Conservation (phyloP, 257 asterid genomes). For the Solanum commersonii region DNA sequence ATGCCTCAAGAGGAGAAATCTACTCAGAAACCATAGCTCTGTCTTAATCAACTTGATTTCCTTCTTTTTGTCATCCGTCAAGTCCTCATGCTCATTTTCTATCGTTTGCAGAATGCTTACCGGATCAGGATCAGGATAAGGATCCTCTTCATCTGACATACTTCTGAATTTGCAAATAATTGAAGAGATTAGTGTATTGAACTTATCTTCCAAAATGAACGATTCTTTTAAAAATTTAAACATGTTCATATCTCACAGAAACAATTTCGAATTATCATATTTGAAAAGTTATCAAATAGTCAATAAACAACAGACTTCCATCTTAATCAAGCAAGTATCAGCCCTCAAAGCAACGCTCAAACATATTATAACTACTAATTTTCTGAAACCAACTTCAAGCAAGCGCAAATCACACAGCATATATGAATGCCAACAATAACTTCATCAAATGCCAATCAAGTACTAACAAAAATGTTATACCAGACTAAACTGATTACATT, state of each 20-base stretch:
- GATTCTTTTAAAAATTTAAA: background rate
- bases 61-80: background rate
- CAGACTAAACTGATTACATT: background rate
- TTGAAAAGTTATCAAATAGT: background rate
- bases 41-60: background rate
- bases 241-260: background rate
- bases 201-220: background rate
- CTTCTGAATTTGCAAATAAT: background rate
- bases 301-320: background rate
- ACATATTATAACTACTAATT: background rate
- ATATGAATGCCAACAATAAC: background rate
- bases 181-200: background rate
- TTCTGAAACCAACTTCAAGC: background rate
- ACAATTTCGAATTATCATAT: background rate
- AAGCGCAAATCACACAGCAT: background rate
- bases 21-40: background rate
- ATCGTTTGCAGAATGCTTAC: background rate
- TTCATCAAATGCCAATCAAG: background rate
- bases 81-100: background rate
- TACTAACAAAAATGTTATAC: background rate
- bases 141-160: background rate
- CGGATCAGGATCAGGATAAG: background rate
- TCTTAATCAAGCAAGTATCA: background rate
- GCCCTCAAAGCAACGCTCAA: background rate
- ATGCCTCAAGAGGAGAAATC: background rate